Base-by-base conservation (phyloP, 1,284 basidiomycete genomes). In the Leccinum pachyderme region DNA sequence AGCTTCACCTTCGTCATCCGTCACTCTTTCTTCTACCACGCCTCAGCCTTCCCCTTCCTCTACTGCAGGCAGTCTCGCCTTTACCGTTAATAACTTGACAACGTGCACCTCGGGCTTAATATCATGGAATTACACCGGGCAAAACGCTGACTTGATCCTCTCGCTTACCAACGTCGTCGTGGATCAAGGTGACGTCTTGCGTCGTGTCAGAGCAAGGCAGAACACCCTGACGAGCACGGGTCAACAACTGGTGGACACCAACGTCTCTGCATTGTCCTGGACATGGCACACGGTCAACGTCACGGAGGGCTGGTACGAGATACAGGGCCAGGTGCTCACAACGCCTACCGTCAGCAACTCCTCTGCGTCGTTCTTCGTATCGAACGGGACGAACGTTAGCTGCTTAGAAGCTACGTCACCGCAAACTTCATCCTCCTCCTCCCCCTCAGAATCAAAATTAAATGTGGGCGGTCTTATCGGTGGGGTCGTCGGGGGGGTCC, bases 261-360 rank as follows among this genome's bases (percentile, higher is more conserved):
- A 49, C 51, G 54, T 63, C 13, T 53, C 57, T 32, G 46, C 28
- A 1, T 22, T 15, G 0, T 49, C 51, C 22, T 75, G 65, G 59
- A 65, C 58, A 2, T 75, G 77, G 76, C 15, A 63, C 5, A 44
- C 55, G 5, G 76, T 81, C 51, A 68, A 72, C 53, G 63, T 81
- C 35, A 61, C 75, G 0, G 62, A 73, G 54, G 81, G 81, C 11
- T 76, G 69, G 72, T 82, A 82, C 56, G 41, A 55, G 56, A 29
- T 59, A 73, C 32, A 54, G 51, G 35, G 76, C 71, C 15, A 47
- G 8, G 62, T 46, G 18, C 18, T 54, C 29, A 45, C 55, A 6
- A 7, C 53, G 27, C 46, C 56, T 2, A 29, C 7, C 2, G 22
- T 66, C 31, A 22, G 18, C 31, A 52, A 13, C 28, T n/a, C 22